phyloP scores from a whole-genome alignment of 1,284 basidiomycete species.

The Malassezia globosa region DNA sequence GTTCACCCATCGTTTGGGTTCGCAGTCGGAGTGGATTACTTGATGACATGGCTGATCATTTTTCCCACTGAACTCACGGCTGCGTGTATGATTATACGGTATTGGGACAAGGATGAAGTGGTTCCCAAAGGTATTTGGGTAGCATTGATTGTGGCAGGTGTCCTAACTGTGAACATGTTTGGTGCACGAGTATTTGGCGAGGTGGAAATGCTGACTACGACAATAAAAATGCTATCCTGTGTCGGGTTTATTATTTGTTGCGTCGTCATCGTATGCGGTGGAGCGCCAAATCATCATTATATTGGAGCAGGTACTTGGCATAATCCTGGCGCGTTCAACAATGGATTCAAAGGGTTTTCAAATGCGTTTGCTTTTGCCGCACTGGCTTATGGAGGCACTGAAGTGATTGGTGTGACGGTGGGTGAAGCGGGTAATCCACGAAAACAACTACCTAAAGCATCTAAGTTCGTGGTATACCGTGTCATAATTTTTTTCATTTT shows the following conservation, averaged over 20 bases:
- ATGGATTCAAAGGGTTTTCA: slow-evolving; percentile 36
- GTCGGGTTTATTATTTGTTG: slow-evolving; percentile 40
- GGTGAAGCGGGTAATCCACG: slow-evolving; percentile 53
- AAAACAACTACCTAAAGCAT: slow-evolving; percentile 32
- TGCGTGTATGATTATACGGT: slow-evolving; percentile 35
- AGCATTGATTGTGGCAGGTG: slow-evolving; percentile 60
- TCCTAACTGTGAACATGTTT: slow-evolving; percentile 63
- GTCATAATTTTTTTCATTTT: slow-evolving; percentile 51
- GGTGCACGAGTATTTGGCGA: slow-evolving; percentile 50
- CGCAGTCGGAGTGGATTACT: slow-evolving; percentile 58
- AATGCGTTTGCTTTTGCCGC: slow-evolving; percentile 53
- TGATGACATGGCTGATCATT: slow-evolving; percentile 39
- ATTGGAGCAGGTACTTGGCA: slow-evolving; percentile 3
- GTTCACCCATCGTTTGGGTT: slow-evolving; percentile 63
- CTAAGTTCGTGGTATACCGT: slow-evolving; percentile 35
- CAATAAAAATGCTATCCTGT: slow-evolving; percentile 42
- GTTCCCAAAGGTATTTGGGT: slow-evolving; percentile 55
- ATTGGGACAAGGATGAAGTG: slow-evolving; percentile 34
- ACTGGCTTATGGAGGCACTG: slow-evolving; percentile 70
- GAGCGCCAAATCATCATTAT: slow-evolving; percentile 22
- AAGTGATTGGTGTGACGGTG: slow-evolving; percentile 74
- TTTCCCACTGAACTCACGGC: slow-evolving; percentile 38
- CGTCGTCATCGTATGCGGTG: slow-evolving; percentile 38
- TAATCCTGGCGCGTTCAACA: slow-evolving; percentile 9
- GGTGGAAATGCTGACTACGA: slow-evolving; percentile 50